Evolutionary conservation across 2,329 filamentous ascomycete genomes (phyloP), one percentile per base, ranked within the genome.

Genomic region (Gliomastix tumulicola): DNA sequence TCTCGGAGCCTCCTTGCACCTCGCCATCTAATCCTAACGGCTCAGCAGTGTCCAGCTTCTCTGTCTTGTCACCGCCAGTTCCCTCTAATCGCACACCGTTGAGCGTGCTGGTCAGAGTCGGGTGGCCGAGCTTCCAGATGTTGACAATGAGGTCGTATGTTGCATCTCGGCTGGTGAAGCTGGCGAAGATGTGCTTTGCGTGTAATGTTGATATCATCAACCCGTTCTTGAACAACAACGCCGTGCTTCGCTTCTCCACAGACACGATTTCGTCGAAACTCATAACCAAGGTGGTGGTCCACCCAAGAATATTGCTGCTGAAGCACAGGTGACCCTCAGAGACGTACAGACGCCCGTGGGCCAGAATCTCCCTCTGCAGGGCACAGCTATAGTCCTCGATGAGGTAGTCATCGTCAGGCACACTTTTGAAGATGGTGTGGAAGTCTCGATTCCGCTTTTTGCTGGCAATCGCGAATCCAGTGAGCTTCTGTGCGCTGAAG

Each of bases 371-470:
- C 46, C 89, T 80, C 59, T 98, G 92, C 41, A 98, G 61, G 5
- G 92, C 92, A 56, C 92, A 96, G 58, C 92, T 96, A 59, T 97
- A 98, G 58, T 98, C 92, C 55, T 98, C 92, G 46, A 98, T 97
- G 19, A 98, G 72, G 54, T 95, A 96, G 59, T 98, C 92, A 51
- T 98, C 92, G 47, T 97, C 90, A 2, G 94, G 92, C 1, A 98
- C 92, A 55, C 89, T 97, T 60, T 92, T 85, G 69, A 98, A 98
- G 3, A 95, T 66, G 41, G 76, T 76, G 58, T 98, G 92, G 51
- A 97, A 98, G 54, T 97, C 92, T 34, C 88, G 79, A 61, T 98
- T 98, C 39, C 94, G 79, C 65, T 92, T 96, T 59, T 94, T 94
- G 56, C 86, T 94, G 34, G 92, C 92, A 45, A 97, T 88, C 34